phyloP scores from a whole-genome alignment of 225 moss, liverwort and hornwort species.

The Takakia lepidozioides region DNA sequence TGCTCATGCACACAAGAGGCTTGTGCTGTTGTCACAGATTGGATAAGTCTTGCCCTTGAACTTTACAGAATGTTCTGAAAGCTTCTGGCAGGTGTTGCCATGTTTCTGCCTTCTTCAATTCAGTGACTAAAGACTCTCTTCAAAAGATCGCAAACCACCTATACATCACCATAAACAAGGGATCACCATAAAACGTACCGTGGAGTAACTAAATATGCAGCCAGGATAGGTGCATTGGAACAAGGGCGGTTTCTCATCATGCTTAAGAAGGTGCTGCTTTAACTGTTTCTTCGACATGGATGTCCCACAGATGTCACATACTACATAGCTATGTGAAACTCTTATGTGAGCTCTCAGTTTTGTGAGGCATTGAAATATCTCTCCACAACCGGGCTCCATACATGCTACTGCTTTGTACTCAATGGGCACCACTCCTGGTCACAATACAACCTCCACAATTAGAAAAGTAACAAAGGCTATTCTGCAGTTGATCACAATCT shows the following conservation, averaged over 20 bases:
- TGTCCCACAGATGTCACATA: constrained; percentile 30
- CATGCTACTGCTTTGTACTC: constrained; percentile 9
- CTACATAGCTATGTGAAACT: constrained; percentile 13
- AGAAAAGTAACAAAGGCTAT: background rate
- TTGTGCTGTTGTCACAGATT: too few relatives aligned
- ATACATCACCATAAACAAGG: background rate
- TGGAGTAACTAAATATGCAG: constrained; percentile 25
- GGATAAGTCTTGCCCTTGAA: too few relatives aligned
- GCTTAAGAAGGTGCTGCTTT: constrained; percentile 11
- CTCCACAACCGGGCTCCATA: constrained; percentile 29
- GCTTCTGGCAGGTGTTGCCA: too few relatives aligned
- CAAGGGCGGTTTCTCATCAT: constrained; percentile 10
- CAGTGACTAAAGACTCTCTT: too few relatives aligned
- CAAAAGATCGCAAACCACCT: background rate
- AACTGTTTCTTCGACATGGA: constrained; percentile 16
- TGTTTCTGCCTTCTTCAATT: too few relatives aligned
- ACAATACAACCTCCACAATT: constrained; percentile 3
- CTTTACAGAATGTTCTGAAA: too few relatives aligned
- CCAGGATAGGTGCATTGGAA: constrained; percentile 24
- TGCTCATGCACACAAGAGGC: too few relatives aligned
- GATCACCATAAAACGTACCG: constrained; percentile 7
- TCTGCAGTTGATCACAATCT: background rate
- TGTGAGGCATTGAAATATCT: constrained; percentile 6
- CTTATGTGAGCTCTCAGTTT: constrained; percentile 11
- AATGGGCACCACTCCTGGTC: constrained; percentile 3